Evolutionary conservation across 352 stramenopile genomes (phyloP), one percentile per base, ranked within the genome.

Genomic region (Phytophthora sansomeana): DNA sequence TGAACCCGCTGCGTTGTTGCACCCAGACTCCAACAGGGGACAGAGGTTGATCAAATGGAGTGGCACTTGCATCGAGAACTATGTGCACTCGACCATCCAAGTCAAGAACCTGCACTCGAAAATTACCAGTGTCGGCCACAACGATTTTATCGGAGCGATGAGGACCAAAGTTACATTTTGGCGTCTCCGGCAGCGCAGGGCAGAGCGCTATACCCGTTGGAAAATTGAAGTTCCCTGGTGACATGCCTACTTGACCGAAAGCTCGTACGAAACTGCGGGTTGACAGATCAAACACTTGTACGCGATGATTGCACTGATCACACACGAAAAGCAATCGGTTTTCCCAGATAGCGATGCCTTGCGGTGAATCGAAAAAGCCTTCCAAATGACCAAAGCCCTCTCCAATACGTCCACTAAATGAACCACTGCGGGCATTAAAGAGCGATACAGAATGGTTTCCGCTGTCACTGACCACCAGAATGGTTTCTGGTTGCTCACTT

Each of bases 241-340:
- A 41, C 5, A 43, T 46, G 3, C 81, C 81, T 19, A 85, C 38
- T 26, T 30, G 38, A 21, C 80, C 82, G 42, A 89, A 78, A 14
- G 44, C 19, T 8, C 60, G 65, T 0, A 73, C 30, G 35, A 83
- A 83, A 1, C 19, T 49, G 2, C 43, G 29, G 6, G 46, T 64
- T 10, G 24, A 5, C 8, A 93, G 35, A 36, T 89, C 73, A 28
- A 89, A 91, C 1, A 87, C 52, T 64, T 90, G 80, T 6, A 93
- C 39, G 24, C 82, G 82, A 53, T 93, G 84, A 49, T 93, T 93
- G 38, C 70, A 72, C 29, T 93, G 81, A 55, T 93, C 85, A 30
- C 67, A 81, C 5, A 91, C 70, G 33, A 75, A 92, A 11, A 92
- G 55, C 44, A 69, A 58, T 13, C 48, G 60, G 19, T 86, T 67